Percentiles rank a stretch among this genome's conserved stretches.
phyloP scores from a whole-genome alignment of 305 asterid species.

The Lippia alba region DNA sequence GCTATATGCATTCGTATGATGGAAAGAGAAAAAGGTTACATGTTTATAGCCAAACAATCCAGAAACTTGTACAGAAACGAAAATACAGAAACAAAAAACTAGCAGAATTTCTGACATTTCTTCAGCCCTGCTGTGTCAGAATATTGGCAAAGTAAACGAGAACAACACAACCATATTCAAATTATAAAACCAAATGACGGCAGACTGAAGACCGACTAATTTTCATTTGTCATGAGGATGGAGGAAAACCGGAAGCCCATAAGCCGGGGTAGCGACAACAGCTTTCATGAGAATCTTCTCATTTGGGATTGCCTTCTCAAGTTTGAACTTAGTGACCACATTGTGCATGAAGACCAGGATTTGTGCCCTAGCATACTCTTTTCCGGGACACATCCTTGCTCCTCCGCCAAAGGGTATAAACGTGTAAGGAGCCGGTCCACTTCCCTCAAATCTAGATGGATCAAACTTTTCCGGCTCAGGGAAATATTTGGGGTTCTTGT shows the following conservation, averaged over 20 bases:
- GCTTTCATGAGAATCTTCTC: constrained; percentile 49
- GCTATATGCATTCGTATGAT: too few relatives aligned
- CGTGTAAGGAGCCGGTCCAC: constrained; percentile 53
- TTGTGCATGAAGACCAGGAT: constrained; percentile 56
- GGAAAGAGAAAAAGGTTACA: too few relatives aligned
- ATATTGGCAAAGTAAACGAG: too few relatives aligned
- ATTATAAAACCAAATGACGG: too few relatives aligned
- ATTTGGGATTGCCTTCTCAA: constrained; percentile 46
- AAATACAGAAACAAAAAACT: too few relatives aligned
- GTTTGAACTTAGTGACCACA: constrained; percentile 49
- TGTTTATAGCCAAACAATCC: too few relatives aligned
- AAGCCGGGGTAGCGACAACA: constrained; percentile 48
- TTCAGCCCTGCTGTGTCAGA: too few relatives aligned
- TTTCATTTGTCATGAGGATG: constrained; percentile 41
- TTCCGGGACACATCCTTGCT: constrained; percentile 47
- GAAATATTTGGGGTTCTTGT: too few relatives aligned
- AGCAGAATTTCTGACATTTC: too few relatives aligned
- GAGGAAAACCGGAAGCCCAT: constrained; percentile 55
- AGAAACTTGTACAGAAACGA: too few relatives aligned
- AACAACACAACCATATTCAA: too few relatives aligned
- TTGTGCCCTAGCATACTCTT: constrained; percentile 48
- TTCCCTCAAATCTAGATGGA: constrained; percentile 52
- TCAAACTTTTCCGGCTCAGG: constrained; percentile 27
- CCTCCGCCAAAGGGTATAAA: constrained; percentile 53
- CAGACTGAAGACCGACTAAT: too few relatives aligned